These are phyloP conservation scores for Penicillium silybi DNA, from an alignment of 495 filamentous ascomycete species.

Conservation along the genomic window DNA sequence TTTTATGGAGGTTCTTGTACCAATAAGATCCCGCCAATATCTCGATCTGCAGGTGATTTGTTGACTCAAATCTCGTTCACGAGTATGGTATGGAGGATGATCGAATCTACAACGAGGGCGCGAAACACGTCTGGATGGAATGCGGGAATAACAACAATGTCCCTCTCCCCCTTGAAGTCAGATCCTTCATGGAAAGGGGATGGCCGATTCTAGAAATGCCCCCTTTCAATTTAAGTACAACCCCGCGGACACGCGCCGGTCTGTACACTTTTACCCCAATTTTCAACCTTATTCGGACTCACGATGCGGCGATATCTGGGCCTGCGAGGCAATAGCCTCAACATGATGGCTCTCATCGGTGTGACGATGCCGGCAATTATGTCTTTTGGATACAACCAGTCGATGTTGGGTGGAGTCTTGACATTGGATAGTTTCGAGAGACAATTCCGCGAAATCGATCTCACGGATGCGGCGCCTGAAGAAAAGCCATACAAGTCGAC, in stretches of 20 bases:
- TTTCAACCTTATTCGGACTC: not conserved
- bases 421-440: conserved; percentile 25
- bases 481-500: conserved; percentile 18
- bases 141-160: conserved; percentile 3
- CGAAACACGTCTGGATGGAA: conserved; percentile 6
- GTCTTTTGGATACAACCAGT: conserved; percentile 44
- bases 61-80: not conserved
- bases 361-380: conserved; percentile 34
- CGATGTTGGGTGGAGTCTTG: conserved; percentile 30
- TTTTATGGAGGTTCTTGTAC: not conserved
- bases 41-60: not conserved
- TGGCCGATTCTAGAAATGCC: not conserved
- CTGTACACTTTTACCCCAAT: not conserved
- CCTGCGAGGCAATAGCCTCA: conserved; percentile 21
- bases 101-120: not conserved
- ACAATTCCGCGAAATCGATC: conserved; percentile 44
- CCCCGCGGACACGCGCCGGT: not conserved
- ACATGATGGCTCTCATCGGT: conserved; percentile 12
- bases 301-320: conserved; percentile 14
- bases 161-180: not conserved
- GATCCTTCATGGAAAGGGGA: not conserved
- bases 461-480: conserved; percentile 13
- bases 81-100: not conserved
- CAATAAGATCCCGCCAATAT: not conserved
- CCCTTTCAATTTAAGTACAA: not conserved